Conservation (phyloP, 495 filamentous ascomycete genomes). For the Trypethelium eluteriae region DNA sequence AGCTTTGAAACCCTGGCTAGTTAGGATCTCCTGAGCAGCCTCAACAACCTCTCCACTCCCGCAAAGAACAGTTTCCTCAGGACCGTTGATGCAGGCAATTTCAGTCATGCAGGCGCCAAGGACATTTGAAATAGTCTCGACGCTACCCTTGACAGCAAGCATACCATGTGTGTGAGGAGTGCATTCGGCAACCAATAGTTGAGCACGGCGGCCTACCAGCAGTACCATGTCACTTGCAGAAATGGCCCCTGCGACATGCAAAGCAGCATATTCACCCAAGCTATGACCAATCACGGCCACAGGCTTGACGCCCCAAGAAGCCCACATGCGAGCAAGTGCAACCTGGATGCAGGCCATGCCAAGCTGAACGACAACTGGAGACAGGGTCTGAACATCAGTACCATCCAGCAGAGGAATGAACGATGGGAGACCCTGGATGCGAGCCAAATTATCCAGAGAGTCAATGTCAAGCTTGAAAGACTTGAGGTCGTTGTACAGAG, state of each 20-base stretch:
- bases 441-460: conserved; percentile 59
- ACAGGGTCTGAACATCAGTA: conserved; percentile 51
- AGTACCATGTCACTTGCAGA: conserved; percentile 72
- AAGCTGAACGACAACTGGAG: conserved; percentile 70
- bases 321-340: conserved; percentile 75
- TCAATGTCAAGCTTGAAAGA: conserved; percentile 65
- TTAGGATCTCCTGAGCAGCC: conserved; percentile 32
- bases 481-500: conserved; percentile 57
- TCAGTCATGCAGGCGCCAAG: conserved; percentile 40
- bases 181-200: conserved; percentile 66
- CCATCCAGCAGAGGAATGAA: conserved; percentile 62
- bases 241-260: conserved; percentile 72
- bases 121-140: conserved; percentile 32
- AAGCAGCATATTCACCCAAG: conserved; percentile 78
- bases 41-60: conserved; percentile 34
- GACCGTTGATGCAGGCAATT: conserved; percentile 43
- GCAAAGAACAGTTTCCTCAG: conserved; percentile 42
- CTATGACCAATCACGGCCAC: conserved; percentile 79
- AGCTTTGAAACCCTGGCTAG: conserved; percentile 45
- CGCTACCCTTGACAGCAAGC: conserved; percentile 43
- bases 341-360: conserved; percentile 75
- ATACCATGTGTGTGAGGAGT: conserved; percentile 60
- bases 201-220: conserved; percentile 69
- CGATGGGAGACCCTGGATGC: conserved; percentile 61
- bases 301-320: conserved; percentile 67